Percentiles rank a stretch among this genome's conserved stretches.
phyloP scores from a whole-genome alignment of 2,329 filamentous ascomycete genomes.

The Colletotrichum lupini region DNA sequence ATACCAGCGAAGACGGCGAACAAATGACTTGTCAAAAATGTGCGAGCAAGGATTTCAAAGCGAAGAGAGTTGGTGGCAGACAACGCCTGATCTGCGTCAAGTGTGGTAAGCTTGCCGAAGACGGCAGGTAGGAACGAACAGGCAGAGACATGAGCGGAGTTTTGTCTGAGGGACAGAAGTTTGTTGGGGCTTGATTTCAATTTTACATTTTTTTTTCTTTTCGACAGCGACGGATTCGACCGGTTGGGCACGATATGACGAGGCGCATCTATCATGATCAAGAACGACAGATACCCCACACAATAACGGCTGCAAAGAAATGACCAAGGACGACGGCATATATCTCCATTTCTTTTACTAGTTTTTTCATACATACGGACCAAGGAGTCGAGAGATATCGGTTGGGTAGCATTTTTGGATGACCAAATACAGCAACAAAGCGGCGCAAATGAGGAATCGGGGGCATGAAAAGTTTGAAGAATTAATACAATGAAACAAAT shows the following conservation, averaged over 20 bases:
- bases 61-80: slow-evolving; percentile 63
- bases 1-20: slow-evolving; percentile 53
- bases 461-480: background rate
- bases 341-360: background rate
- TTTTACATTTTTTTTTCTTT: background rate
- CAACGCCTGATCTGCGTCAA: slow-evolving; percentile 71
- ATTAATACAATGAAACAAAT: background rate
- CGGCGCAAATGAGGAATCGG: background rate
- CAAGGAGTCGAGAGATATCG: background rate
- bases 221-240: slow-evolving; percentile 25
- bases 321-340: slow-evolving; percentile 4
- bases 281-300: slow-evolving; percentile 28
- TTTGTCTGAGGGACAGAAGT: background rate
- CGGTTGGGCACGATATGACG: slow-evolving; percentile 10
- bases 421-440: background rate
- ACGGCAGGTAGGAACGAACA: slow-evolving; percentile 2
- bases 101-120: slow-evolving; percentile 53
- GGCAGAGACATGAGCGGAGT: background rate
- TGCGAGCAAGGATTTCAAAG: slow-evolving; percentile 70
- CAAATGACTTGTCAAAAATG: slow-evolving; percentile 68
- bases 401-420: background rate
- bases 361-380: background rate
- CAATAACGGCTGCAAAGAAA: slow-evolving; percentile 11
- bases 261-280: slow-evolving; percentile 28
- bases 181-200: background rate